Percentiles rank a stretch among this genome's conserved stretches.
These are phyloP conservation scores for Pleurotus citrinopileatus DNA, from an alignment of 768 basidiomycete species.

Conservation along the genomic window DNA sequence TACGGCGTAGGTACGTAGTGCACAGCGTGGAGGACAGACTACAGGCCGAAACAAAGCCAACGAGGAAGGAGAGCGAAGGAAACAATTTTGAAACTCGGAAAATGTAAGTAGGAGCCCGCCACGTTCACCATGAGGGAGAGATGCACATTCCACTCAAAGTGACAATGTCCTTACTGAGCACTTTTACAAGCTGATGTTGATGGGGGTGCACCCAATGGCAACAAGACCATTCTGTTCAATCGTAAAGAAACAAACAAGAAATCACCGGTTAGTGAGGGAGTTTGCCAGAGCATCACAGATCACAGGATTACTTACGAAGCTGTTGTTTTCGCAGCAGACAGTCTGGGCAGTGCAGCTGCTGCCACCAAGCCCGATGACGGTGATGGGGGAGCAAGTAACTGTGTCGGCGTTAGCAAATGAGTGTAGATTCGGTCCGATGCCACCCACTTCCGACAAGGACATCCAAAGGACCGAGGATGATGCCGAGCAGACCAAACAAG, in stretches of 20 bases:
- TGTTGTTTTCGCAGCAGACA: constrained; percentile 26
- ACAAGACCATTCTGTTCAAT: constrained; percentile 22
- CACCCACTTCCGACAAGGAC: constrained; percentile 18
- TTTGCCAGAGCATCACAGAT: too few species aligned
- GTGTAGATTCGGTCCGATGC: neutral
- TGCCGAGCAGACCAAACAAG: too few species aligned
- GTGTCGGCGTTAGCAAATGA: neutral
- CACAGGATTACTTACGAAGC: constrained; percentile 19
- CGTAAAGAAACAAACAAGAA: neutral
- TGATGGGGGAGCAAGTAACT: constrained; percentile 19
- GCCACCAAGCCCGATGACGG: constrained; percentile 16
- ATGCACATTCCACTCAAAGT: too few species aligned
- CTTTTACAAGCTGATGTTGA: constrained; percentile 15
- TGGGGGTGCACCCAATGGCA: constrained; percentile 23
- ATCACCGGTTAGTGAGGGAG: too few species aligned
- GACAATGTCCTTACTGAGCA: neutral
- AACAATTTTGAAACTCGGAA: too few species aligned
- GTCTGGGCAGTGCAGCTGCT: constrained; percentile 18
- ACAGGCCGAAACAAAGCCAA: too few species aligned
- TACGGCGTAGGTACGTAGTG: too few species aligned
- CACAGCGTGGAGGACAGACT: too few species aligned
- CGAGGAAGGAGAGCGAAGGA: too few species aligned
- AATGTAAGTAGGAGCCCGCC: too few species aligned
- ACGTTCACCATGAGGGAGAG: too few species aligned
- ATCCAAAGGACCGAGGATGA: too few species aligned